Conservation (phyloP, 768 basidiomycete genomes). For the Mycena epipterygia region DNA sequence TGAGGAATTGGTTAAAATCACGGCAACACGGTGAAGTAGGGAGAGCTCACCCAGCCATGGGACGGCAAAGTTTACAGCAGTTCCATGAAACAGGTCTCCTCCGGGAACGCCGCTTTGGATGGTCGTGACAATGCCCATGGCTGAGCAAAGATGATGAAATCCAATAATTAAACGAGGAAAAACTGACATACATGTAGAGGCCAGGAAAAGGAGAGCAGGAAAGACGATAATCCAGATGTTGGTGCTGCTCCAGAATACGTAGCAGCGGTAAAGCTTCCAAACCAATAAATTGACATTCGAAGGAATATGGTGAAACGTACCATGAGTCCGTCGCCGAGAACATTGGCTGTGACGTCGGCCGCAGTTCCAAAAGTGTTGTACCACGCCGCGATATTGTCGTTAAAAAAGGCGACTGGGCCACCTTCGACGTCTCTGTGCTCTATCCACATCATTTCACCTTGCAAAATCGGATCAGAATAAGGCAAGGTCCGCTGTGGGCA, state of each 20-base stretch:
- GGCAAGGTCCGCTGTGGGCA: no score
- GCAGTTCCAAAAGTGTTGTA: constrained; percentile 47
- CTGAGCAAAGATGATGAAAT: constrained; percentile 31
- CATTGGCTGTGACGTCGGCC: constrained; percentile 43
- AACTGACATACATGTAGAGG: constrained; percentile 26
- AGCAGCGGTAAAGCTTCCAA: constrained; percentile 49
- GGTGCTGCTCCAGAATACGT: constrained; percentile 42
- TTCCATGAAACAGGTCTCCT: constrained; percentile 44
- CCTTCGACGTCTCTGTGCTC: constrained; percentile 41
- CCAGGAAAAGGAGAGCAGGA: constrained; percentile 38
- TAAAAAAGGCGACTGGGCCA: constrained; percentile 49
- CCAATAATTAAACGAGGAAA: background rate
- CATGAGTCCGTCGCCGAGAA: constrained; percentile 53
- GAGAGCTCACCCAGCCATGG: constrained; percentile 48
- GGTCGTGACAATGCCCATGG: constrained; percentile 43
- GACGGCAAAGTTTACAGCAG: constrained; percentile 41
- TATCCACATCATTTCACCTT: constrained; percentile 10
- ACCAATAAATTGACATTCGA: background rate
- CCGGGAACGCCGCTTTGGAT: constrained; percentile 44
- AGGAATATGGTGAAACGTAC: constrained; percentile 10
- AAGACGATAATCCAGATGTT: constrained; percentile 23
- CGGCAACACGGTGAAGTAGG: no score
- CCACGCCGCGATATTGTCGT: constrained; percentile 42
- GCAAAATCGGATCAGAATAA: background rate
- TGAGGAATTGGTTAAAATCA: no score